Evolutionary conservation across 2,329 filamentous ascomycete genomes (phyloP).

Genomic region (Fusarium falciforme): DNA sequence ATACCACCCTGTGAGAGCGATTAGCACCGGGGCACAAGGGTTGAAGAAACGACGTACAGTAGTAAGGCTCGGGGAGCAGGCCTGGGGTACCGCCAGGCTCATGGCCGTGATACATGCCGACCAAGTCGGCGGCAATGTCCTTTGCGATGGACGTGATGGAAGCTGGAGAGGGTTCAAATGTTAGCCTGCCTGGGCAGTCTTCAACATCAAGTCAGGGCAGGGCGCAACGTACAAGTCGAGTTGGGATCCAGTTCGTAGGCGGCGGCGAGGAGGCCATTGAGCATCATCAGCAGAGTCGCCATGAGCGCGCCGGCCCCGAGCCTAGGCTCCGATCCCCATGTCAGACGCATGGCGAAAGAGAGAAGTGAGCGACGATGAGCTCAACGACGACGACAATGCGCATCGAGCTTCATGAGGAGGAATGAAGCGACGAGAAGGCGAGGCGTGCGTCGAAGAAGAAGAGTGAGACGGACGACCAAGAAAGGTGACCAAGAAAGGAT

Average conservation of each 20-base stretch:
- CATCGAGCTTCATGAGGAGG: constrained; percentile 33
- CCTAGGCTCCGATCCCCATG: constrained; percentile 18
- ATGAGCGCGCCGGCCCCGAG: constrained; percentile 34
- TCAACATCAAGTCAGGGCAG: not conserved
- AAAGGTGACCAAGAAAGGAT: not conserved
- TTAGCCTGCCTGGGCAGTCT: constrained; percentile 6
- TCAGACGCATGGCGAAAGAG: constrained; percentile 36
- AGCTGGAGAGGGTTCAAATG: constrained; percentile 48
- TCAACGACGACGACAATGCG: constrained; percentile 29
- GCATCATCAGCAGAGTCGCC: constrained; percentile 40
- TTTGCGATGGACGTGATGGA: constrained; percentile 63
- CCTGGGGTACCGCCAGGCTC: constrained; percentile 63
- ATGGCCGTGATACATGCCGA: constrained; percentile 58
- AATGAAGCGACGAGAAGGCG: not conserved
- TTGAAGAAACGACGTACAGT: constrained; percentile 55
- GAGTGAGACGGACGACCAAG: constrained; percentile 1
- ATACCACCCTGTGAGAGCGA: constrained; percentile 69
- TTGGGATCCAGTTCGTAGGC: constrained; percentile 53
- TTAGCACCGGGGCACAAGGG: constrained; percentile 3
- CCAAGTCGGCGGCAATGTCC: constrained; percentile 63
- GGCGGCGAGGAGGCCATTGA: constrained; percentile 40
- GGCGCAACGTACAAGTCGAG: constrained; percentile 48
- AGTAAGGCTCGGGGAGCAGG: constrained; percentile 64
- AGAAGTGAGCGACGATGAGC: constrained; percentile 27
- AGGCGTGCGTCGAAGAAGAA: not conserved